Conservation (phyloP, 352 stramenopile genomes). For the Phytopythium oedochilum region DNA sequence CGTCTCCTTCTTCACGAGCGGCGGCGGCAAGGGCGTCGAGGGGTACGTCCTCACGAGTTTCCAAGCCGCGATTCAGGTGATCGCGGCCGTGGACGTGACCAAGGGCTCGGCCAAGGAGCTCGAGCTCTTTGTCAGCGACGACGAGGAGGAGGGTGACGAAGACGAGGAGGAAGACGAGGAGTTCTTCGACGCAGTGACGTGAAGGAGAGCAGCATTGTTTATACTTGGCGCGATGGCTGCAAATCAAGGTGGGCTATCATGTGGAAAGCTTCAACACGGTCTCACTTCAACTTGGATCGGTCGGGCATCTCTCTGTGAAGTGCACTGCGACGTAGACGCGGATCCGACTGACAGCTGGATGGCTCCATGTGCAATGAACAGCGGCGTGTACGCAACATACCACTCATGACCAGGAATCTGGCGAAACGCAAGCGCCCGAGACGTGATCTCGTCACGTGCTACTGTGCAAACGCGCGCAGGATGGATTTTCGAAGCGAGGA, state of each 20-base stretch:
- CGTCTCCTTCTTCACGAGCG: constrained; percentile 72
- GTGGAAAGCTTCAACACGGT: no score
- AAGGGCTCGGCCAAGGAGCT: constrained; percentile 46
- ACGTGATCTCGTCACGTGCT: no score
- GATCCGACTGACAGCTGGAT: no score
- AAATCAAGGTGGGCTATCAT: no score
- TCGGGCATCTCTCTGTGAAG: no score
- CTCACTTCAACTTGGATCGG: no score
- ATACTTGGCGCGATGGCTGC: background rate
- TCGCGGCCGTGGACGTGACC: constrained; percentile 57
- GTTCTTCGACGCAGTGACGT: constrained; percentile 49
- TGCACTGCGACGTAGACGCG: no score
- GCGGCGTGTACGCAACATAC: background rate
- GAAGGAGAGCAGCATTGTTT: background rate
- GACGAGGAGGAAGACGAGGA: constrained; percentile 34
- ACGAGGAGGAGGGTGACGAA: constrained; percentile 18
- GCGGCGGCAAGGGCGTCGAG: constrained; percentile 69
- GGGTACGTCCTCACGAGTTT: constrained; percentile 77
- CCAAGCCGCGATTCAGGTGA: constrained; percentile 63
- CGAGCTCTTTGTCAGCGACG: constrained; percentile 39
- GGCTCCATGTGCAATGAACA: no score
- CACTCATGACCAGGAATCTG: background rate
- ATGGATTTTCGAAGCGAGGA: no score
- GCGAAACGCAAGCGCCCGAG: background rate
- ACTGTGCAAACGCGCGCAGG: no score